Conservation (phyloP, 2,329 filamentous ascomycete genomes). For the Hypoxylon rubiginosum region DNA sequence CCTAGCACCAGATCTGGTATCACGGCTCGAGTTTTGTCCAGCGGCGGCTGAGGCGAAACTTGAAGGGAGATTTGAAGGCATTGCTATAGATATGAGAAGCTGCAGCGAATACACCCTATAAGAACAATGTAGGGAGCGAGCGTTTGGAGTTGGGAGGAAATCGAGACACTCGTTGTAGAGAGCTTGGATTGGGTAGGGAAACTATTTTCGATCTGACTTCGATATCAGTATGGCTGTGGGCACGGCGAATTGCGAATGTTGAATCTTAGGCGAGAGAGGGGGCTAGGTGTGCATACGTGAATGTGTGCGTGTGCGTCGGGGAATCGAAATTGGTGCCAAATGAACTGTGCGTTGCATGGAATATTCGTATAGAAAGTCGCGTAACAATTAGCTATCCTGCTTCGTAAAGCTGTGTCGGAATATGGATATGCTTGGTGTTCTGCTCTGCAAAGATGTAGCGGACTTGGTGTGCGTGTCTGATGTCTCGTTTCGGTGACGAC, state of each 20-base stretch:
- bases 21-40: slow-evolving; percentile 76
- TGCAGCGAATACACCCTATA: slow-evolving; percentile 32
- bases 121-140: slow-evolving; percentile 9
- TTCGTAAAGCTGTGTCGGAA: slow-evolving; percentile 25
- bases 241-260: not conserved
- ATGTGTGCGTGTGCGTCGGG: slow-evolving; percentile 8
- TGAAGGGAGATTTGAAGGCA: slow-evolving; percentile 83
- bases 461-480: slow-evolving; percentile 15
- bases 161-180: slow-evolving; percentile 14
- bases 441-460: slow-evolving; percentile 22
- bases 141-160: slow-evolving; percentile 14
- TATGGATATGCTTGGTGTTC: slow-evolving; percentile 4
- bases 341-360: slow-evolving; percentile 21
- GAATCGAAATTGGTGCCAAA: slow-evolving; percentile 16
- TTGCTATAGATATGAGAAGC: slow-evolving; percentile 45
- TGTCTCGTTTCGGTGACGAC: slow-evolving; percentile 38
- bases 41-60: slow-evolving; percentile 88
- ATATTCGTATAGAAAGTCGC: slow-evolving; percentile 14
- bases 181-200: slow-evolving; percentile 2
- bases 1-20: slow-evolving; percentile 69
- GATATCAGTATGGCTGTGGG: slow-evolving; percentile 15
- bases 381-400: slow-evolving; percentile 17
- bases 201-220: slow-evolving; percentile 9
- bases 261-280: not conserved
- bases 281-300: slow-evolving; percentile 18